Percentiles rank a stretch among this genome's conserved stretches.
These are phyloP conservation scores for Pseudogymnoascus sp. DNA, from an alignment of 2,329 filamentous ascomycete species.

Conservation along the genomic window DNA sequence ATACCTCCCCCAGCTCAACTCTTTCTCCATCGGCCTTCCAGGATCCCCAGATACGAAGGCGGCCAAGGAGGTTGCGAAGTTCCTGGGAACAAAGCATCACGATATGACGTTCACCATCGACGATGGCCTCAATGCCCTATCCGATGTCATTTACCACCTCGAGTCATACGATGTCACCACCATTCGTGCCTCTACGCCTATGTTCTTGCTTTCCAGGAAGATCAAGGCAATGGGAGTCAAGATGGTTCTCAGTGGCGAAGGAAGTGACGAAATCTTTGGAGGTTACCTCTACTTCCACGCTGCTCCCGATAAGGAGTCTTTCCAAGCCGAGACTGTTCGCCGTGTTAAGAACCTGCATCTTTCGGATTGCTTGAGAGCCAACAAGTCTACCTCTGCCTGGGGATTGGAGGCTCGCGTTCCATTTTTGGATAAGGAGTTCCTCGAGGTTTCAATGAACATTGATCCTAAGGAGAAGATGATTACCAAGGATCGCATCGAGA, in stretches of 20 bases:
- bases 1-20: slow-evolving; percentile 90
- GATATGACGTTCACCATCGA: slow-evolving; percentile 97
- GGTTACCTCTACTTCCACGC: slow-evolving; percentile 98
- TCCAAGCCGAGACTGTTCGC: slow-evolving; percentile 90
- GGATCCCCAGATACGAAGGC: slow-evolving; percentile 88
- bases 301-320: slow-evolving; percentile 81
- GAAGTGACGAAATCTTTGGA: slow-evolving; percentile 95
- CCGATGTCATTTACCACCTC: slow-evolving; percentile 95
- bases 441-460: slow-evolving; percentile 86
- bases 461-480: slow-evolving; percentile 96
- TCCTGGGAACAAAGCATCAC: slow-evolving; percentile 95
- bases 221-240: slow-evolving; percentile 99
- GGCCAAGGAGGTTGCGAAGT: slow-evolving; percentile 87
- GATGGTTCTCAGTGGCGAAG: slow-evolving; percentile 97
- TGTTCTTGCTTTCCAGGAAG: slow-evolving; percentile 96
- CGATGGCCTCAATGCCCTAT: slow-evolving; percentile 91
- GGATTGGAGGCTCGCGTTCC: slow-evolving; percentile 95
- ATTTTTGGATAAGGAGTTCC: slow-evolving; percentile 96
- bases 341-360: slow-evolving; percentile 95
- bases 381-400: slow-evolving; percentile 99
- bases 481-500: slow-evolving; percentile 75
- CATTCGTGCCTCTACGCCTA: slow-evolving; percentile 94
- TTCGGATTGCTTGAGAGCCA: slow-evolving; percentile 92
- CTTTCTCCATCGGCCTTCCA: slow-evolving; percentile 95
- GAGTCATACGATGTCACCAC: slow-evolving; percentile 98